Conservation (phyloP, 1,139 yeast species). For the Lodderomyces parapsilosis region DNA sequence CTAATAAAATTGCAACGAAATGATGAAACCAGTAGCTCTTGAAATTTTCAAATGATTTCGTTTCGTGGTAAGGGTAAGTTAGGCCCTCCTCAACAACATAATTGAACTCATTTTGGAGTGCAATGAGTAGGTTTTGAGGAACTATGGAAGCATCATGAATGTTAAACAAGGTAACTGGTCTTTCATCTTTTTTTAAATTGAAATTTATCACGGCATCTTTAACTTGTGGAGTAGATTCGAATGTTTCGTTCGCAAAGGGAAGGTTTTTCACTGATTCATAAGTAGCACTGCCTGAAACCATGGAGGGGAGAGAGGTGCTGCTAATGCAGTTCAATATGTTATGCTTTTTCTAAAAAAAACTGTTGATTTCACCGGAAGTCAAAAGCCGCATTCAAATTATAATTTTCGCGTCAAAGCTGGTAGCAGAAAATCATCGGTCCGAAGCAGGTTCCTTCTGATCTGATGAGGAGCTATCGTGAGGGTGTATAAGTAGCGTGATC, state of each 20-base stretch:
- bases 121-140: slow-evolving; percentile 34
- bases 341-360: too few species aligned
- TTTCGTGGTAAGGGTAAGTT: slow-evolving; percentile 48
- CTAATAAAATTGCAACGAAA: slow-evolving; percentile 45
- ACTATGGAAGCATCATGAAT: slow-evolving; percentile 28
- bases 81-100: slow-evolving; percentile 48
- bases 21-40: slow-evolving; percentile 42
- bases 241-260: slow-evolving; percentile 37
- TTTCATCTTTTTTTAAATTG: slow-evolving; percentile 27
- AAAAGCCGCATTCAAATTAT: neutral
- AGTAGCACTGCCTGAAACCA: slow-evolving; percentile 6
- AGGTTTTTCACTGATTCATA: slow-evolving; percentile 19
- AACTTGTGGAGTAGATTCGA: slow-evolving; percentile 22
- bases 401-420: neutral
- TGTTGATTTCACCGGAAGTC: neutral
- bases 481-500: too few species aligned
- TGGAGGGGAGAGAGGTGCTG: too few species aligned
- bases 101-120: slow-evolving; percentile 41
- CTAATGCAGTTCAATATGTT: too few species aligned
- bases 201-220: slow-evolving; percentile 25
- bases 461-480: too few species aligned
- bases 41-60: slow-evolving; percentile 30
- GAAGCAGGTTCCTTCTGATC: too few species aligned
- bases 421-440: neutral
- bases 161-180: slow-evolving; percentile 35